phyloP scores from a whole-genome alignment of 2,329 filamentous ascomycete species.

The Colletotrichum simmondsii region DNA sequence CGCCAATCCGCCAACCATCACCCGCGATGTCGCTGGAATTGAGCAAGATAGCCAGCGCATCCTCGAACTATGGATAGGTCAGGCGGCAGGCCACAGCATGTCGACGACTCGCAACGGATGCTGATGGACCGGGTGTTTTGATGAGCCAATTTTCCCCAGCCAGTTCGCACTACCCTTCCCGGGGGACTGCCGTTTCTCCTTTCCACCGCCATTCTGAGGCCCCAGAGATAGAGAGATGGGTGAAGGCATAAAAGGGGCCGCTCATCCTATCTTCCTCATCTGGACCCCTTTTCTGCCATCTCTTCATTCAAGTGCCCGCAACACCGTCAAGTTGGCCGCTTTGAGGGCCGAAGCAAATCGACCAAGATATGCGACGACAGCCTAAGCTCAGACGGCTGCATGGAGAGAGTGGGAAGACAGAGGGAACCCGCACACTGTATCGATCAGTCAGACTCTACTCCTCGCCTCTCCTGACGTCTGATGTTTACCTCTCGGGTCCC shows the following conservation, averaged over 20 bases:
- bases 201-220: conserved; percentile 27
- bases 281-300: neutral
- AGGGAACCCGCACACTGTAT: neutral
- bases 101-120: conserved; percentile 14
- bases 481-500: conserved; percentile 6
- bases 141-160: conserved; percentile 26
- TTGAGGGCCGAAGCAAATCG: neutral
- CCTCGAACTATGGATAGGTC: neutral
- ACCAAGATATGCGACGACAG: neutral
- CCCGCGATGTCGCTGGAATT: neutral
- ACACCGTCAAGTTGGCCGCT: neutral
- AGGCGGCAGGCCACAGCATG: conserved; percentile 1
- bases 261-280: neutral
- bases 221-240: neutral
- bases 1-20: conserved; percentile 16
- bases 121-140: conserved; percentile 7
- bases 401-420: neutral
- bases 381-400: neutral
- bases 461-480: neutral
- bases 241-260: conserved; percentile 17
- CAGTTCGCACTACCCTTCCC: conserved; percentile 3
- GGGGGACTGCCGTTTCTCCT: neutral
- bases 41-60: conserved; percentile 19
- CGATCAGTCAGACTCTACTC: neutral
- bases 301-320: neutral